Percentiles rank a stretch among this genome's conserved stretches.
phyloP scores from a whole-genome alignment of 1,139 yeast species.

The Arxiozyma bovina region DNA sequence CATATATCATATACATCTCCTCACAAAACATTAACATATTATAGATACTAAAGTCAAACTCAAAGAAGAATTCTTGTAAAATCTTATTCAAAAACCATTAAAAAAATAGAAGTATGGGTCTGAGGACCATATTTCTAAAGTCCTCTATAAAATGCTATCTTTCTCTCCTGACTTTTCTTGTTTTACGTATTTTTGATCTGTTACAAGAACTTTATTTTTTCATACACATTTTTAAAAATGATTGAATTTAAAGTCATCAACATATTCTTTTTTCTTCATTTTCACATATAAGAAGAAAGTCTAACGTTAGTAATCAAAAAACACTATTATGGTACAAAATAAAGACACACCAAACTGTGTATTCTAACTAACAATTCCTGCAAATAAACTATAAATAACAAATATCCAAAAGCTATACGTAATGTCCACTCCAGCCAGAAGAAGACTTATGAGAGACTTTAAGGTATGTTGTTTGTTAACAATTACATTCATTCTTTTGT shows the following conservation, averaged over 20 bases:
- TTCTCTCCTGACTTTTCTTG: background rate
- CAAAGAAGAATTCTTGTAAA: background rate
- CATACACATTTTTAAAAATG: no score
- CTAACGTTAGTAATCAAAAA: no score
- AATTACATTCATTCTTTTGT: background rate
- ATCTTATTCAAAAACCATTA: no score
- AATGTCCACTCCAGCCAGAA: slow-evolving; percentile 97
- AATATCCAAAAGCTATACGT: slow-evolving; percentile 1
- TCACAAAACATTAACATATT: background rate
- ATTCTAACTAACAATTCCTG: no score
- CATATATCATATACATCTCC: background rate
- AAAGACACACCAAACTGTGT: background rate
- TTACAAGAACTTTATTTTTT: no score
- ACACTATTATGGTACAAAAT: no score
- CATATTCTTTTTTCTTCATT: background rate
- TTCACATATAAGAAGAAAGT: background rate
- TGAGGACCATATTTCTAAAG: no score
- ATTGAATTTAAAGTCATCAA: background rate
- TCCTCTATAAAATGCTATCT: no score
- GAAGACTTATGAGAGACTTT: slow-evolving; percentile 97
- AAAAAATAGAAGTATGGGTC: background rate
- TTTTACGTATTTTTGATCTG: background rate
- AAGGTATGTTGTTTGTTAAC: slow-evolving; percentile 44
- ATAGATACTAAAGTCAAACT: background rate
- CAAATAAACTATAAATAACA: background rate